Conservation (phyloP, 179 eudicot species). For the Spinacia oleracea region DNA sequence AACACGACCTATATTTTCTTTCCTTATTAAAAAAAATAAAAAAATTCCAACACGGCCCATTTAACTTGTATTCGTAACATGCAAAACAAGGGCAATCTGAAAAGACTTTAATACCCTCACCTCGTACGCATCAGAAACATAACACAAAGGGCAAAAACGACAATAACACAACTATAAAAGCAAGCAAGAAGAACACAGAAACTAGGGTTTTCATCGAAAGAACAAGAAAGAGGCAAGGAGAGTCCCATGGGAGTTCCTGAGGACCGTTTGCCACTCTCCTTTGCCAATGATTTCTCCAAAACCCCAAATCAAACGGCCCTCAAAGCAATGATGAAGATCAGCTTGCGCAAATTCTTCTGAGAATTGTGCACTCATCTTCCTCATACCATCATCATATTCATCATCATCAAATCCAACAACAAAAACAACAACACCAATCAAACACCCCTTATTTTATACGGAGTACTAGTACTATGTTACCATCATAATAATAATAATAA, state of each 20-base stretch:
- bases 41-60: too few species aligned
- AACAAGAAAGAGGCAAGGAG: constrained; percentile 16
- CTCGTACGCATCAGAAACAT: too few species aligned
- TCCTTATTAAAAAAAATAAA: too few species aligned
- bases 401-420: neutral
- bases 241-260: constrained; percentile 10
- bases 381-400: neutral
- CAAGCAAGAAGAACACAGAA: neutral
- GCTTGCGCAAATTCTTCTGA: neutral
- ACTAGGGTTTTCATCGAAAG: neutral
- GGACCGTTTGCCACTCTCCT: constrained; percentile 21
- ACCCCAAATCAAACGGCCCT: constrained; percentile 15
- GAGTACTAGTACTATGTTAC: neutral
- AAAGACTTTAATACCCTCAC: too few species aligned
- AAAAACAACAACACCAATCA: neutral
- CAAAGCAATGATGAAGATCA: neutral
- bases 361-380: neutral
- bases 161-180: neutral
- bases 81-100: too few species aligned
- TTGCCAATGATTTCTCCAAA: constrained; percentile 10
- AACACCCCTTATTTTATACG: neutral
- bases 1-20: too few species aligned
- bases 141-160: too few species aligned
- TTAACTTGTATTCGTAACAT: too few species aligned
- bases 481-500: neutral